Percentiles rank a stretch among this genome's conserved stretches.
These are phyloP conservation scores for Citrullus amarus DNA, from an alignment of 306 rosid genomes.

Conservation along the genomic window DNA sequence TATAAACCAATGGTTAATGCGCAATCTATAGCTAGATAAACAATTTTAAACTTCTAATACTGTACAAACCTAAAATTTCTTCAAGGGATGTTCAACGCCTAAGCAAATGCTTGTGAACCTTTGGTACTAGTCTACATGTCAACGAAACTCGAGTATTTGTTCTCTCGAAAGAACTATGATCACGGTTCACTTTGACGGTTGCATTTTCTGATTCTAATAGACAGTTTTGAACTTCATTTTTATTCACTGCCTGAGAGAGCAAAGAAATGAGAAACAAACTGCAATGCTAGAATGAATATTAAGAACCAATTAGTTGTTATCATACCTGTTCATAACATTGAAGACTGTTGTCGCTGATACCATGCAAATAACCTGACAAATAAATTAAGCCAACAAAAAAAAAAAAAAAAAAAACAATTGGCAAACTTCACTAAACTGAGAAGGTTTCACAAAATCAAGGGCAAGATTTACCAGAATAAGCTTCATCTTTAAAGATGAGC, in stretches of 20 bases:
- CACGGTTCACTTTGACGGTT: slow-evolving; percentile 14
- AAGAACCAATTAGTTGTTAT: background rate
- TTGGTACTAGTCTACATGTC: slow-evolving; percentile 68
- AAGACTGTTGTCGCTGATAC: slow-evolving; percentile 37
- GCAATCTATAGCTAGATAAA: background rate
- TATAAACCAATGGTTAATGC: background rate
- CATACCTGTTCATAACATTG: slow-evolving; percentile 59
- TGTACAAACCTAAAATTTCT: background rate
- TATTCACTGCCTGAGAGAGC: slow-evolving; percentile 52
- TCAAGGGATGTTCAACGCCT: slow-evolving; percentile 24
- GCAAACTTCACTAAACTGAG: background rate
- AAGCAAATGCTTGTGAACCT: slow-evolving; percentile 65
- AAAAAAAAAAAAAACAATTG: background rate
- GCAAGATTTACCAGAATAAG: slow-evolving; percentile 51
- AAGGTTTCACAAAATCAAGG: background rate
- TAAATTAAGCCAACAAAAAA: background rate
- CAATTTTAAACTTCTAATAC: background rate
- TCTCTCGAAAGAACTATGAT: slow-evolving; percentile 32
- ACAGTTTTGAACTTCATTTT: slow-evolving; percentile 31
- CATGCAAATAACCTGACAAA: slow-evolving; percentile 71
- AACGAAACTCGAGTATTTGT: slow-evolving; percentile 51
- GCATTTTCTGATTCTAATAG: slow-evolving; percentile 17
- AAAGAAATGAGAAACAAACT: background rate
- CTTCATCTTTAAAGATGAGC: slow-evolving; percentile 72
- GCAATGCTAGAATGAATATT: background rate